Evolutionary conservation across 768 basidiomycete genomes (phyloP), one percentile per base, ranked within the genome.

Genomic region (Suillus subluteus): DNA sequence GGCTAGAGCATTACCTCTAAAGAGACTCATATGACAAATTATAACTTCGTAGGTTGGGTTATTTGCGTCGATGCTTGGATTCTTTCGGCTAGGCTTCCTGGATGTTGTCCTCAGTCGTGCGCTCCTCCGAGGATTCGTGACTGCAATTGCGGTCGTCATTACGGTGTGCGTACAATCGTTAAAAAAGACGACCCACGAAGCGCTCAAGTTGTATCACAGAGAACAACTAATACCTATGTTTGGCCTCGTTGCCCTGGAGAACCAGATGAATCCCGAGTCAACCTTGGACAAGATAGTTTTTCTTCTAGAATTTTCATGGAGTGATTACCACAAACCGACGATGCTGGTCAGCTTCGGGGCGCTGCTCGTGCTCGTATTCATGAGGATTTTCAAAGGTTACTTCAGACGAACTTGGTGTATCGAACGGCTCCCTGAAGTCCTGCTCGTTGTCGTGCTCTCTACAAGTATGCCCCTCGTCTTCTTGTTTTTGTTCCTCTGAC

Each of bases 81-180:
- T 97, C 71, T 90, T 96, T 74, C 85, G 95, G 32, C 82, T 98
- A 12, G 95, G 96, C 2, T 97, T 97, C 78, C 87, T 97, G 63
- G 96, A 98, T 75, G 96, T 97, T 15, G 92, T 97, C 6, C 84
- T 98, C 37, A 95, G 93, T 71, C 89, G 95, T 62, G 94, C 95
- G 4, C 83, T 97, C 16, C 83, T 97, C 64, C 86, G 93, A 37
- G 96, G 96, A 3, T 96, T 97, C 74, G 86, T 97, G 55, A 88
- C 90, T 1, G 94, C 95, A 18, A 85, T 96, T 35, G 93, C 91
- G 1, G 84, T 91, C 8, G 90, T 98, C 52, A 96, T 98, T 72
- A 82, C 91, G 74, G 88, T 95, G 92, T 92, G 69, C 58, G 90
- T 80, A 4, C 32, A 5, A 5, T 43, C 35, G 38, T 43, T 41